Percentiles rank a stretch among this genome's conserved stretches.
Conservation (phyloP, 2,329 filamentous ascomycete genomes). For the Aschersonia sp. region DNA sequence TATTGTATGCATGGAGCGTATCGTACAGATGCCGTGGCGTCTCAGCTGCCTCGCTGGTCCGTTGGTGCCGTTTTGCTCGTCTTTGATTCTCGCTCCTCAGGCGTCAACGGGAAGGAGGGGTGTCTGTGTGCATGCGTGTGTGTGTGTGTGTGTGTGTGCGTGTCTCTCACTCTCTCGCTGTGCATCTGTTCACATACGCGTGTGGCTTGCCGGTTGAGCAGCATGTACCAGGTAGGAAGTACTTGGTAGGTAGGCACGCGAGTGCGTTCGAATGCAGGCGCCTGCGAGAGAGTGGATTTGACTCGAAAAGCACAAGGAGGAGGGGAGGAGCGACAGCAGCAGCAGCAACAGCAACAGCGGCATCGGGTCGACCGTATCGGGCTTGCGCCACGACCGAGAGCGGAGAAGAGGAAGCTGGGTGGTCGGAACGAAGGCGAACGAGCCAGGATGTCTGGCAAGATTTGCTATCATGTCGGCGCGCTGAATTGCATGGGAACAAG, state of each 20-base stretch:
- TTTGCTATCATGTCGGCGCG: background rate
- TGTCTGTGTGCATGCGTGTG: background rate
- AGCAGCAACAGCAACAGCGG: background rate
- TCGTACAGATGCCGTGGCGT: too few species aligned
- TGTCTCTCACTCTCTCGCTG: background rate
- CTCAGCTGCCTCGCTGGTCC: background rate
- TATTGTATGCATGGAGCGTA: too few species aligned
- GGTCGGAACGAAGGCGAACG: background rate
- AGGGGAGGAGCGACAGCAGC: too few species aligned
- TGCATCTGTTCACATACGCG: background rate
- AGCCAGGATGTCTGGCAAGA: background rate
- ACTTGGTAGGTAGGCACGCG: too few species aligned
- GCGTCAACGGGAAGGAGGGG: background rate
- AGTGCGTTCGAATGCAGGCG: too few species aligned
- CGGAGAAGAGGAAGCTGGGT: background rate
- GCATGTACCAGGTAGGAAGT: too few species aligned
- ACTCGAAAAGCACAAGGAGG: too few species aligned
- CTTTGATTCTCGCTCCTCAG: too few species aligned
- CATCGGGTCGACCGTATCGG: background rate
- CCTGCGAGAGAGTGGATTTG: too few species aligned
- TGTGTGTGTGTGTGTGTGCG: background rate
- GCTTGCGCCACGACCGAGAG: background rate
- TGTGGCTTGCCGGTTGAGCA: background rate
- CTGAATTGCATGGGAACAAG: background rate
- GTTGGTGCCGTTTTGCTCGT: background rate